phyloP scores from a whole-genome alignment of 2,329 filamentous ascomycete species.

The Lachnellula suecica region DNA sequence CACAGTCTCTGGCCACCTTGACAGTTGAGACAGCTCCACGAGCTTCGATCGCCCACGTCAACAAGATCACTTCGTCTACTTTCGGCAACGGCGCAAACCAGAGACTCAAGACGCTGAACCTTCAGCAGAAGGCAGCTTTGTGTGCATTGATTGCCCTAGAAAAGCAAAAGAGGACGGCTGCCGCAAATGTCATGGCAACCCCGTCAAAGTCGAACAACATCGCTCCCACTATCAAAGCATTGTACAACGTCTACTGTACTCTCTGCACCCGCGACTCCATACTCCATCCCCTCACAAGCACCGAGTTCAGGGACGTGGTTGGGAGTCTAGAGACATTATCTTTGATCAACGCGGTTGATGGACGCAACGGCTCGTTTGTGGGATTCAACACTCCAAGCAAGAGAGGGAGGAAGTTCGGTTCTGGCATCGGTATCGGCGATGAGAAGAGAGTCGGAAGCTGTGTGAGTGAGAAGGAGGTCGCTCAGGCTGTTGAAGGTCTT shows the following conservation, averaged over 20 bases:
- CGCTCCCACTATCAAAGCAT: constrained; percentile 79
- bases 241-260: constrained; percentile 80
- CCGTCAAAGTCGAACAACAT: constrained; percentile 59
- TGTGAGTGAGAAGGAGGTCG: constrained; percentile 77
- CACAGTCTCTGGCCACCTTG: constrained; percentile 52
- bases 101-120: constrained; percentile 81
- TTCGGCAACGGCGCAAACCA: constrained; percentile 89
- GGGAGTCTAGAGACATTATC: constrained; percentile 86
- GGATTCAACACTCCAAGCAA: constrained; percentile 69
- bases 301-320: constrained; percentile 92
- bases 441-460: constrained; percentile 78
- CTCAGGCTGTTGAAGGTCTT: constrained; percentile 64
- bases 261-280: constrained; percentile 87
- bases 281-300: constrained; percentile 83
- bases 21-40: constrained; percentile 81
- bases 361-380: constrained; percentile 66
- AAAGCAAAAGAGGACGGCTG: constrained; percentile 62
- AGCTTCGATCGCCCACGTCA: constrained; percentile 86
- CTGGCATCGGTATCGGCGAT: constrained; percentile 55
- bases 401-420: constrained; percentile 55
- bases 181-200: constrained; percentile 44
- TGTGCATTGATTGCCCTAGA: constrained; percentile 89
- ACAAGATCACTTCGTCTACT: constrained; percentile 83
- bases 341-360: constrained; percentile 70
- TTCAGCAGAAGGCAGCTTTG: constrained; percentile 94